Evolutionary conservation across 306 rosid genomes (phyloP).

Genomic region (Begonia fuchsioides): DNA sequence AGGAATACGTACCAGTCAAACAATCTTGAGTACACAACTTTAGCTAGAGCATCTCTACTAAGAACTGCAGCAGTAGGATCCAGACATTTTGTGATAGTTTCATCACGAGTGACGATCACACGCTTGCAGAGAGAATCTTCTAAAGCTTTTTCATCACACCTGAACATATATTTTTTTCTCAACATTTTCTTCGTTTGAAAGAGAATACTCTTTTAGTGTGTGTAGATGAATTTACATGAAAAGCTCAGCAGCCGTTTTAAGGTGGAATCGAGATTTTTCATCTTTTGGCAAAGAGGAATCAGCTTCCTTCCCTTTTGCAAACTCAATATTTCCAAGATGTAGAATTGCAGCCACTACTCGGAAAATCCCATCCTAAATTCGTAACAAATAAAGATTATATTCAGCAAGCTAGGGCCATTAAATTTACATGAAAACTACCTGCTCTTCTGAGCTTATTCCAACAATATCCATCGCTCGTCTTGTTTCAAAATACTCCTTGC

Average conservation of each 20-base stretch:
- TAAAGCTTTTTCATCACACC: constrained; percentile 92
- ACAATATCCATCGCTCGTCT: constrained; percentile 92
- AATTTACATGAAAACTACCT: constrained; percentile 32
- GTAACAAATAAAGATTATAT: constrained; percentile 14
- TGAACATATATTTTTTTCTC: constrained; percentile 18
- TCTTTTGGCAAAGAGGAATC: constrained; percentile 90
- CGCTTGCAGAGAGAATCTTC: constrained; percentile 99
- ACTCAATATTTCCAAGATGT: constrained; percentile 95
- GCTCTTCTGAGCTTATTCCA: constrained; percentile 79
- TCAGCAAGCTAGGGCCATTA: constrained; percentile 3
- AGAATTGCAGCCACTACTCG: constrained; percentile 95
- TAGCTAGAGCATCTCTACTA: constrained; percentile 96
- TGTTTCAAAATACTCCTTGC: constrained; percentile 68
- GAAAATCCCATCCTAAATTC: constrained; percentile 76
- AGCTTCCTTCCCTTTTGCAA: constrained; percentile 75
- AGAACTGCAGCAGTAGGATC: constrained; percentile 89
- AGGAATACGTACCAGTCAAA: constrained; percentile 61
- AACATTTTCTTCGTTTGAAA: constrained; percentile 9
- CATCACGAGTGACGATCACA: constrained; percentile 91
- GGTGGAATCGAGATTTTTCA: constrained; percentile 77
- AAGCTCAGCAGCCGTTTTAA: constrained; percentile 83
- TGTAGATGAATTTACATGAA: constrained; percentile 39
- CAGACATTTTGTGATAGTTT: constrained; percentile 77
- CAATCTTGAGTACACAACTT: constrained; percentile 78
- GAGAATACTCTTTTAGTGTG: constrained; percentile 13